Evolutionary conservation across 73 alveolate species (phyloP), one percentile per base, ranked within the genome.

Genomic region (Paramecium sonneborni): DNA sequence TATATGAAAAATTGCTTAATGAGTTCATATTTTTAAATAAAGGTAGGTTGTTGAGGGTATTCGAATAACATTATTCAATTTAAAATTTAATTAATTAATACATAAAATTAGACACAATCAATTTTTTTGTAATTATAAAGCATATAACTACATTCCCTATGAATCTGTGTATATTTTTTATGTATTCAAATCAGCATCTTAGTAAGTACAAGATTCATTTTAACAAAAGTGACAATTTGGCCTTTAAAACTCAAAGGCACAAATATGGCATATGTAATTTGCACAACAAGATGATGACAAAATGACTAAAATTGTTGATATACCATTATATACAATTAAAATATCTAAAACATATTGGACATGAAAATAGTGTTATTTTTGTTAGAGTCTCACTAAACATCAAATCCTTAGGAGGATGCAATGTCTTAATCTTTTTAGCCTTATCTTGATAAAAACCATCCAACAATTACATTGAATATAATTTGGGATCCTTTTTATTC

Each of bases 181-280:
- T 2, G 18, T 30, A 10, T 72, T 38, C 18, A 15, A 12, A 21
- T 72, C 55, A 34, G 57, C 52, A 18, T 72, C 86, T 11, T 12
- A 11, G 0, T 72, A 72, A 2, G 35, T 37, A 10, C 86, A 72
- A 20, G 12, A 12, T 10, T 72, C 86, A 35, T 32, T 38, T 6
- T 35, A 35, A 72, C 86, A 72, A 72, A 72, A 72, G 86, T 72
- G 86, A 72, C 86, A 72, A 5, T 72, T 72, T 38, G 35, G 35
- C 3, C 37, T 72, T 11, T 72, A 14, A 37, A 12, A 72, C 24
- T 72, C 86, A 6, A 72, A n/a, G 30, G 86, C 86, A 14, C 86
- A 72, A 32, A 72, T 35, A 72, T 72, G 86, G 5, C 86, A 72
- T 35, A 72, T 72, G 34, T 72, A 72, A 72, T 72, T 72, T 11